Evolutionary conservation across 257 asterid species (phyloP), one percentile per base, ranked within the genome.

Genomic region (Nicotiana noctiflora): DNA sequence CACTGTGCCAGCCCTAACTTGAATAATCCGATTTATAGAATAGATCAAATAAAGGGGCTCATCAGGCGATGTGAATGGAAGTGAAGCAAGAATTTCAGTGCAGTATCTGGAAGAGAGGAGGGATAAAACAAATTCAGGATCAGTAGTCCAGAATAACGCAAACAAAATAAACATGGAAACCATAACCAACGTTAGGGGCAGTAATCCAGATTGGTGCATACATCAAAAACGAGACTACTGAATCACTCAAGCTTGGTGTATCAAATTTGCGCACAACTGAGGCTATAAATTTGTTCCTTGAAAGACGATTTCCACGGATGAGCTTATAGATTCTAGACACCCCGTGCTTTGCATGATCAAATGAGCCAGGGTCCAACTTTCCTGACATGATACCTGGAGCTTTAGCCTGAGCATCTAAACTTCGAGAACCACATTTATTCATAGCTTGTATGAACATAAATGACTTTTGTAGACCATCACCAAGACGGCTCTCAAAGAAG

Each of bases 271-370:
- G 91, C 78, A 96, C 93, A 82, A 96, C 95, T 66, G 99, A 94
- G 83, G 94, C 87, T 92, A 96, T 94, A 84, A 96, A 96, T 88
- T 91, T 94, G 89, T 93, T 94, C 81, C 99, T 91, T 80, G 97
- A 92, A 85, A 84, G 84, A 68, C 98, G 98, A 86, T 94, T 96
- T 83, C 92, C 90, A 75, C 99, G 99, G 85, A 96, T 94, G 85
- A 94, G 97, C 86, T 94, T 96, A 89, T 96, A 96, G 84, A 96
- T 90, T 83, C 99, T 91, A 79, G 99, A 93, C 83, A 94, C 98
- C 85, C 98, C 99, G 82, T 82, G 91, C 70, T 91, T 88, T 21
- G 98, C 97, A 85, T 83, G 51, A 31, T 87, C 82, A 80, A 90
- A 85, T 81, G 97, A 86, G 61, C 89, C 88, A 75, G 82, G 62